phyloP scores from a whole-genome alignment of 805 yeast species.

The Yarrowia alimentaria region DNA sequence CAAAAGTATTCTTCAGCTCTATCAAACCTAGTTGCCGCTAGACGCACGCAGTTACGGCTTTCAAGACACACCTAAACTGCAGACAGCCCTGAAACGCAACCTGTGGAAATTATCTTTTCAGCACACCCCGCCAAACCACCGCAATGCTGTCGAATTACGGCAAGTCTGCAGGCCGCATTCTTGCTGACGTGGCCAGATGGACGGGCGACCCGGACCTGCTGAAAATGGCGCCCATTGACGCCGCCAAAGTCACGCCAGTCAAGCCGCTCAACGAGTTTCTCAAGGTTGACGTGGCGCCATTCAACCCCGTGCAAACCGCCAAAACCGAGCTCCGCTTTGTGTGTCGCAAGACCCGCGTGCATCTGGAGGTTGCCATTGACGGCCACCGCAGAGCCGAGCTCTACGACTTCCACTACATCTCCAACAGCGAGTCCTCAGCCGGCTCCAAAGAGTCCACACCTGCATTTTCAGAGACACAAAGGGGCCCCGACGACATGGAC shows the following conservation, averaged over 20 bases:
- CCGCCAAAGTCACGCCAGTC: slow-evolving; percentile 28
- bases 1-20: too few relatives aligned
- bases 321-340: slow-evolving; percentile 28
- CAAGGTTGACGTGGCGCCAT: slow-evolving; percentile 28
- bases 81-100: too few relatives aligned
- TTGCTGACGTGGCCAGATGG: slow-evolving; percentile 38
- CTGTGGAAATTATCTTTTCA: too few relatives aligned
- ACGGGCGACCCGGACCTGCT: slow-evolving; percentile 30
- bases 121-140: neutral
- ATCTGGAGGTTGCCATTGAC: slow-evolving; percentile 32
- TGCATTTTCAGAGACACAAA: neutral
- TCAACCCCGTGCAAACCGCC: too few relatives aligned
- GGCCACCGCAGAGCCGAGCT: slow-evolving; percentile 12
- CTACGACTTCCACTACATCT: slow-evolving; percentile 12
- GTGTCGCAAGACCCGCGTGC: slow-evolving; percentile 32
- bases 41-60: too few relatives aligned
- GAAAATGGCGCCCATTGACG: slow-evolving; percentile 30
- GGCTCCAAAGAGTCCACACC: slow-evolving; percentile 11
- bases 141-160: slow-evolving; percentile 11
- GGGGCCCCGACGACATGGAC: slow-evolving; percentile 10
- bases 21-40: too few relatives aligned
- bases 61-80: too few relatives aligned
- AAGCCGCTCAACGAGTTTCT: slow-evolving; percentile 31
- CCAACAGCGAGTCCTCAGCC: too few relatives aligned
- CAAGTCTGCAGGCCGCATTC: slow-evolving; percentile 35